Evolutionary conservation across 371 early-diverging fungal species (phyloP).

Genomic region (Basidiobolus meristosporus): DNA sequence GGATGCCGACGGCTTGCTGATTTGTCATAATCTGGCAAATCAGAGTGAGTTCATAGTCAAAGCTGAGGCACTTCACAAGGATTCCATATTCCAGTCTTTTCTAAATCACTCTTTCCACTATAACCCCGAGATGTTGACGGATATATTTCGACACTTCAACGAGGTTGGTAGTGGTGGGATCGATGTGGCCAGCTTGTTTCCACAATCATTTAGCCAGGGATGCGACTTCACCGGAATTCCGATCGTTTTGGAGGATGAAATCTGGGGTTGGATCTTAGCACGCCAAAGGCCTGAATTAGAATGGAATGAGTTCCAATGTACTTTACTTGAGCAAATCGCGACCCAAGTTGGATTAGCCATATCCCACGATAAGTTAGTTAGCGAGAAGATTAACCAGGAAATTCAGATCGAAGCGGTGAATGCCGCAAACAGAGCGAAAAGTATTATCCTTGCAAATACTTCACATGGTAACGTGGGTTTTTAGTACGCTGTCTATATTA

Average conservation of each 20-base stretch:
- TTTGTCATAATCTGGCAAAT: slow-evolving; percentile 1
- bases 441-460: slow-evolving; percentile 17
- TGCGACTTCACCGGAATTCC: not conserved
- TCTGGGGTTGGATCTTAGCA: slow-evolving; percentile 5
- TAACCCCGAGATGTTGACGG: too few species aligned
- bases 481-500: too few species aligned
- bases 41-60: not conserved
- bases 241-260: not conserved
- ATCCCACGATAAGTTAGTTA: slow-evolving; percentile 11
- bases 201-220: not conserved
- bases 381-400: slow-evolving; percentile 11
- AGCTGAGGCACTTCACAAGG: not conserved
- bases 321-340: slow-evolving; percentile 14
- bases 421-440: slow-evolving; percentile 14
- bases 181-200: not conserved
- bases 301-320: slow-evolving; percentile 11
- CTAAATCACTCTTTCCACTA: not conserved
- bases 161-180: not conserved
- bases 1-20: slow-evolving; percentile 18
- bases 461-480: slow-evolving; percentile 13
- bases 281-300: not conserved
- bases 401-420: slow-evolving; percentile 16
- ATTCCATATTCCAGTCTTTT: not conserved
- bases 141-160: too few species aligned
- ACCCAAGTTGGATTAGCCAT: slow-evolving; percentile 16